Evolutionary conservation across 1,139 yeast genomes (phyloP), one percentile per base, ranked within the genome.

Genomic region (Kazachstania sp.): DNA sequence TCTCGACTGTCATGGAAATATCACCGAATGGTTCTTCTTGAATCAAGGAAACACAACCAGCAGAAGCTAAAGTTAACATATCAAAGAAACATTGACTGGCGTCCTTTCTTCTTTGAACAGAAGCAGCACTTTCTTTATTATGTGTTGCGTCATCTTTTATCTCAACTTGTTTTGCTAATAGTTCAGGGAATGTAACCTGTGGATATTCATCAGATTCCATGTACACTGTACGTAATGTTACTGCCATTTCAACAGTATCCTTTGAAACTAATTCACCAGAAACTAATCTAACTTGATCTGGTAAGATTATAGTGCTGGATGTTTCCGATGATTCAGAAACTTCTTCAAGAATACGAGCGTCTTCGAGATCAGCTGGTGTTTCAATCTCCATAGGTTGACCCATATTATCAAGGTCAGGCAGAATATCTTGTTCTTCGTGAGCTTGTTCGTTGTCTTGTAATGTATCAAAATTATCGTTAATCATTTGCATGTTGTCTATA

Each of bases 11-110:
- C 41, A 88, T 72, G 16, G 61, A 58, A 47, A 88, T 81, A 35
- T 75, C 78, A 2, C 81, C 83, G 51, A 81, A 86, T 15, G 84
- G 64, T 34, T 70, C 72, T 3, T 71, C 69, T 68, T 88, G 96
- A 29, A 75, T 66, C 40, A 88, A 64, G 26, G 71, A 68, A 45
- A 88, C 68, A 45, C 90, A 82, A 56, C 84, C 92, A 48, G 80
- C 74, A 8, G 95, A 83, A 1, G 95, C 95, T 52, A 90, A 71
- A 1, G 87, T 92, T 57, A 88, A 71, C 62, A 88, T 66, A 61
- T 88, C 95, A 60, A 88, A 87, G 66, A 88, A 88, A 53, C 86
- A 77, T 58, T 79, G 77, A 9, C 88, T 77, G 1, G 90, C 92
- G 56, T 83, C 81, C 52, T 71, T 71, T 56, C 75, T 77, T 42